Evolutionary conservation across 768 basidiomycete species (phyloP).

Genomic region (Tricholoma flavovirens): DNA sequence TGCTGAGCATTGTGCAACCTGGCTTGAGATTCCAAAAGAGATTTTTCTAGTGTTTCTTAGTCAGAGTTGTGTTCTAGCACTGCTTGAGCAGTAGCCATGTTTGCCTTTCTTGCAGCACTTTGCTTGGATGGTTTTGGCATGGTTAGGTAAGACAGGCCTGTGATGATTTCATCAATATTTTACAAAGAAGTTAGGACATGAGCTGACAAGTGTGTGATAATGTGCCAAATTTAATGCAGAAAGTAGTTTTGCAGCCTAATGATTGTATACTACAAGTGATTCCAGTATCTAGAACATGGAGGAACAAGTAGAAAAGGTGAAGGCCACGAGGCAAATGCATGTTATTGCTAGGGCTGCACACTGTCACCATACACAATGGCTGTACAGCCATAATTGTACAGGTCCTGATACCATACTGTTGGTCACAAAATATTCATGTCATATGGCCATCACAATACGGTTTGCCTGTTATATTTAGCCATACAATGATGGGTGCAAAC

Average conservation of each 20-base stretch:
- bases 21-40: too few species aligned
- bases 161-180: too few species aligned
- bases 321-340: neutral
- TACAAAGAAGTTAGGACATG: too few species aligned
- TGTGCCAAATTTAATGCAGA: too few species aligned
- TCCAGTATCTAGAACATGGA: neutral
- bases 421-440: neutral
- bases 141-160: too few species aligned
- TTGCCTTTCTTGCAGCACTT: neutral
- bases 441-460: too few species aligned
- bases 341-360: neutral
- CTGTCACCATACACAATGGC: neutral
- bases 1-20: too few species aligned
- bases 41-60: neutral
- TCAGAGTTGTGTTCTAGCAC: neutral
- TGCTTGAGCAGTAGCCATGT: neutral
- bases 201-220: too few species aligned
- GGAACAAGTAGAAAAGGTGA: neutral
- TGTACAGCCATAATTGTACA: neutral
- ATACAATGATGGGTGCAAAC: neutral
- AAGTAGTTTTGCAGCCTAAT: too few species aligned
- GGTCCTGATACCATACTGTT: neutral
- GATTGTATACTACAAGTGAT: too few species aligned
- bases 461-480: neutral
- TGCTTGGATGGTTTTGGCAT: neutral